Base-by-base conservation (phyloP, 345 rosid genomes). In the Salix viminalis region DNA sequence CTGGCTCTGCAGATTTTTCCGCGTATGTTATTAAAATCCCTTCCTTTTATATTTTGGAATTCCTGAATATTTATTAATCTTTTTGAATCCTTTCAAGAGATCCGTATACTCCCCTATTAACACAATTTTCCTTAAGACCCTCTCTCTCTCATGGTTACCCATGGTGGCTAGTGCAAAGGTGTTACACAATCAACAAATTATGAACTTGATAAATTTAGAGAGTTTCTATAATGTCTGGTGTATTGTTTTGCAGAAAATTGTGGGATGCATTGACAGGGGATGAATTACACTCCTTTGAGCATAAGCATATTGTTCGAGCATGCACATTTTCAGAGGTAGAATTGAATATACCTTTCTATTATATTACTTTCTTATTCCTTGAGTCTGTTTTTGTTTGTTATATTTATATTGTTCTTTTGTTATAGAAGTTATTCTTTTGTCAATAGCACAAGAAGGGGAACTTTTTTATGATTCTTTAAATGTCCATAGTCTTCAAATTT, bases 1-100 rank as follows among this genome's bases (percentile, higher is more conserved):
- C 98, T 76, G 97, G 88, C 79, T 96, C 99, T 70, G 98, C 99
- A n/a, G 99, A 96, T 86, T 96, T 94, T 86, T 78, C 91, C 19
- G 97, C 97, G 97, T 96, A 89, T 44, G 93, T 80, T 58, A 2
- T 74, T 78, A 18, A 21, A 36, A 46, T 69, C 26, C 34, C n/a
- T 48, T 19, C 42, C 60, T 67, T 24, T 0, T 16, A 19, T 30
- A 18, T 54, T 62, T 23, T 75, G 18, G 5, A 15, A 36, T 37
- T 70, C 36, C 46, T 46, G 12, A 70, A 23, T 41, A 46, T 1
- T 24, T 36, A 41, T 46, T n/a, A 7, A n/a, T 24, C n/a, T n/a
- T 1, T n/a, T n/a, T 58, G 15, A n/a, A 58, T 58, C 15, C 15
- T 58, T 23, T 58, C 64, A 58, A 58, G 64, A n/a, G 28, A 23